A percentile compares a stretch with the other conserved stretches of the same genome.
Conservation (phyloP, 2,329 filamentous ascomycete genomes). For the Aspergillus sp. region DNA sequence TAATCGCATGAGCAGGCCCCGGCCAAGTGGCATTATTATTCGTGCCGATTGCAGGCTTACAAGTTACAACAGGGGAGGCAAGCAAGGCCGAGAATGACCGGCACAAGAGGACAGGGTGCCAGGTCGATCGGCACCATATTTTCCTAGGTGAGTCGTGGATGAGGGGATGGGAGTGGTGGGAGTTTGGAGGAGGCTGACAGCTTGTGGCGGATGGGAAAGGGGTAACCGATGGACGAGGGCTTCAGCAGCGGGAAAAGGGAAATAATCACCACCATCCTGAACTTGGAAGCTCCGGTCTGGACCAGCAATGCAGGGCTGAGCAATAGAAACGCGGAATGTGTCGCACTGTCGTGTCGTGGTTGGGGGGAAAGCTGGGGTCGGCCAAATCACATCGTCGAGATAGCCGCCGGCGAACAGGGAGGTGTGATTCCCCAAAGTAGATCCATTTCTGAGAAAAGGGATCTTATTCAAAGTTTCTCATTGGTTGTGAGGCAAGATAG, state of each 20-base stretch:
- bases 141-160: neutral
- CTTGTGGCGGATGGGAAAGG: conserved; percentile 3
- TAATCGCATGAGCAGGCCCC: neutral
- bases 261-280: neutral
- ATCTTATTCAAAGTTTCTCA: neutral
- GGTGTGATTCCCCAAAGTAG: conserved; percentile 9
- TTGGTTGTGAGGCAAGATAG: neutral
- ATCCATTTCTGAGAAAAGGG: neutral
- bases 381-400: conserved; percentile 7
- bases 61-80: neutral
- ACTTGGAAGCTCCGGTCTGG: conserved; percentile 16
- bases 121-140: neutral
- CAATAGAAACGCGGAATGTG: neutral
- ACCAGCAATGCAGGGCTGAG: conserved; percentile 20
- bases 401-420: conserved; percentile 11
- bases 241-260: conserved; percentile 3
- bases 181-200: neutral
- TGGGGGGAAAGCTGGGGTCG: conserved; percentile 10
- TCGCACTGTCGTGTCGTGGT: conserved; percentile 6
- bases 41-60: neutral
- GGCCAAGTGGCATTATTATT: neutral
- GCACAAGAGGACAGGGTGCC: neutral
- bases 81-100: neutral
- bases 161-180: neutral
- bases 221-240: neutral